phyloP scores from a whole-genome alignment of 306 rosid species.

The Spatholobus suberectus region DNA sequence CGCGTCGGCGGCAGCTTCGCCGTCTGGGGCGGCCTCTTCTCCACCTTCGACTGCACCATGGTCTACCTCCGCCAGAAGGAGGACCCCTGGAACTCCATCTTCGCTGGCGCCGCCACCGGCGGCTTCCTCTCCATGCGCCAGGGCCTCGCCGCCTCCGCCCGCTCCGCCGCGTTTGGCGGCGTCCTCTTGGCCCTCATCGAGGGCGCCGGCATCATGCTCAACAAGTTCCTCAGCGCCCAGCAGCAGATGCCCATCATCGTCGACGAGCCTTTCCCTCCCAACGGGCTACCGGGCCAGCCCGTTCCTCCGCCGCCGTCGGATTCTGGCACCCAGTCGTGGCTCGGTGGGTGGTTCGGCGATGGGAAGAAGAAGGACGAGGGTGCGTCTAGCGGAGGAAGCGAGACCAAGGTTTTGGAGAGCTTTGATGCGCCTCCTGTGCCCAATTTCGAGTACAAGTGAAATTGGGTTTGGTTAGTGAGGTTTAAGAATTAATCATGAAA shows the following conservation, averaged over 20 bases:
- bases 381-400: slow-evolving; percentile 61
- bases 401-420: slow-evolving; percentile 88
- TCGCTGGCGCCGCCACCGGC: slow-evolving; percentile 87
- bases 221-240: slow-evolving; percentile 66
- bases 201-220: slow-evolving; percentile 92
- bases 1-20: slow-evolving; percentile 89
- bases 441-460: slow-evolving; percentile 79
- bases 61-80: slow-evolving; percentile 89
- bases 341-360: slow-evolving; percentile 67
- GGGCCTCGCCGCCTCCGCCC: slow-evolving; percentile 65
- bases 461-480: slow-evolving; percentile 14
- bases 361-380: slow-evolving; percentile 53
- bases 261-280: slow-evolving; percentile 62
- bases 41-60: slow-evolving; percentile 84
- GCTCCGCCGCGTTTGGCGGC: slow-evolving; percentile 73
- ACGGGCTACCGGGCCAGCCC: slow-evolving; percentile 47
- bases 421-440: slow-evolving; percentile 95
- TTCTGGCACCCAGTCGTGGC: slow-evolving; percentile 41
- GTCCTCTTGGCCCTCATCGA: slow-evolving; percentile 77
- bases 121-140: slow-evolving; percentile 88
- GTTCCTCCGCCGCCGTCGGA: slow-evolving; percentile 33
- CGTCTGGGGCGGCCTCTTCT: slow-evolving; percentile 92
- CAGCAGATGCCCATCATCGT: slow-evolving; percentile 65
- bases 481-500: neutral
- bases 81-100: slow-evolving; percentile 93